Percentiles rank a stretch among this genome's conserved stretches.
phyloP scores from a whole-genome alignment of 306 rosid genomes.

The Prunus fruticosa region DNA sequence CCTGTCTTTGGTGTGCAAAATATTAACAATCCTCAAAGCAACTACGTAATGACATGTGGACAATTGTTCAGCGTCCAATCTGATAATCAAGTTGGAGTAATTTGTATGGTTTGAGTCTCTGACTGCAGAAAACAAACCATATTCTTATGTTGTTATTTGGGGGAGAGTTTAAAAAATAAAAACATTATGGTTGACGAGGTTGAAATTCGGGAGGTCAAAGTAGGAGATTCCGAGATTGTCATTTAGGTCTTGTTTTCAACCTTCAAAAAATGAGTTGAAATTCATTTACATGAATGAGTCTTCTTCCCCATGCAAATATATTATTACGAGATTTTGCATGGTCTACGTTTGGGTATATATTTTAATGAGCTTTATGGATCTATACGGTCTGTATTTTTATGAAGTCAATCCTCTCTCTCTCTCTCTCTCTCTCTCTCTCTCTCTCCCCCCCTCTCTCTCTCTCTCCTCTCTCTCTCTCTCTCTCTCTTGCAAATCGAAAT shows the following conservation, averaged over 20 bases:
- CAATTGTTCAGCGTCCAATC: background rate
- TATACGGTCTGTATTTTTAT: background rate
- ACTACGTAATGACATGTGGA: background rate
- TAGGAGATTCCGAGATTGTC: slow-evolving; percentile 2
- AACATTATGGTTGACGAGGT: background rate
- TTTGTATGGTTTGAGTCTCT: background rate
- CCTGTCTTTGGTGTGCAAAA: background rate
- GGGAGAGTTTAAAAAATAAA: background rate
- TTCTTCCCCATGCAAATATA: background rate
- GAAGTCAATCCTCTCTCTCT: background rate
- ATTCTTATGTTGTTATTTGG: background rate
- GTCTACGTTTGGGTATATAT: background rate
- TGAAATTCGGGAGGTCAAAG: slow-evolving; percentile 1
- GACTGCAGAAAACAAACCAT: background rate
- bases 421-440: background rate
- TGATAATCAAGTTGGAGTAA: background rate
- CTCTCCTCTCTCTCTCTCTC: background rate
- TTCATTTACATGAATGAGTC: background rate
- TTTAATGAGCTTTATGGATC: background rate
- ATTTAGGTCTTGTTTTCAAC: background rate
- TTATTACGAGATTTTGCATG: background rate
- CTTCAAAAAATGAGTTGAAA: background rate
- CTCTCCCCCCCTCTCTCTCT: background rate
- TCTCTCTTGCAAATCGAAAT: background rate
- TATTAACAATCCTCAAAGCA: background rate